Evolutionary conservation across 1,284 basidiomycete species (phyloP).

Genomic region (Apiotrichum akiyoshidainum): DNA sequence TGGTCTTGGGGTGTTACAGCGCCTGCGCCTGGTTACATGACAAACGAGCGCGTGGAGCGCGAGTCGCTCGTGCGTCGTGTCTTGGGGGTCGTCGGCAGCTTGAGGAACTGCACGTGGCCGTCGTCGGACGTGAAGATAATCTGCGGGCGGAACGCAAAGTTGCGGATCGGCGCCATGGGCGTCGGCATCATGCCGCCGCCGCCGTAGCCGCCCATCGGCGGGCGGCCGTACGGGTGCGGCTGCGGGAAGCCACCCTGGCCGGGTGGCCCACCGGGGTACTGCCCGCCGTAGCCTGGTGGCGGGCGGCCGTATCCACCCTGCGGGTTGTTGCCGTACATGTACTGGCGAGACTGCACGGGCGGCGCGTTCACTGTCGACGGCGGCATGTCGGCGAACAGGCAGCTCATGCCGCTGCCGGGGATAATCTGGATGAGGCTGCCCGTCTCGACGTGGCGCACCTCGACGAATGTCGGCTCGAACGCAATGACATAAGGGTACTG

Average conservation of each 20-base stretch:
- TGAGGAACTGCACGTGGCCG: constrained; percentile 50
- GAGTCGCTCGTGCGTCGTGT: constrained; percentile 12
- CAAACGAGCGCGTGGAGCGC: constrained; percentile 5
- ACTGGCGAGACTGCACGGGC: constrained; percentile 29
- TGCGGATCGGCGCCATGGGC: constrained; percentile 27
- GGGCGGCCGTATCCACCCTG: constrained; percentile 11
- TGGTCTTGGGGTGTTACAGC: no score
- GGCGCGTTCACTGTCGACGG: constrained; percentile 59
- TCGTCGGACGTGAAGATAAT: constrained; percentile 50
- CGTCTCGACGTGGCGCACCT: constrained; percentile 92
- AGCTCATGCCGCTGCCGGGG: constrained; percentile 80
- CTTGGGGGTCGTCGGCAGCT: constrained; percentile 32
- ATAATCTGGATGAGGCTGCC: constrained; percentile 92
- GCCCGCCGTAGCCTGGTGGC: constrained; percentile 2
- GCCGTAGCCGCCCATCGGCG: constrained; percentile 9
- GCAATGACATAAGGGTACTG: constrained; percentile 97
- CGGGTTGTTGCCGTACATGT: constrained; percentile 28
- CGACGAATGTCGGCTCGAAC: constrained; percentile 94
- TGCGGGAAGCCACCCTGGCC: constrained; percentile 1
- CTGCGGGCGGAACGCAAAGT: constrained; percentile 36
- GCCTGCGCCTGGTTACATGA: neutral
- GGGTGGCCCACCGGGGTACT: constrained; percentile 11
- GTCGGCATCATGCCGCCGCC: constrained; percentile 8
- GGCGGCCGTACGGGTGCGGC: constrained; percentile 14
- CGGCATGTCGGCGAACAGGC: constrained; percentile 90